These are phyloP conservation scores for Septoria linicola DNA, from an alignment of 2,329 filamentous ascomycete species.

Conservation along the genomic window DNA sequence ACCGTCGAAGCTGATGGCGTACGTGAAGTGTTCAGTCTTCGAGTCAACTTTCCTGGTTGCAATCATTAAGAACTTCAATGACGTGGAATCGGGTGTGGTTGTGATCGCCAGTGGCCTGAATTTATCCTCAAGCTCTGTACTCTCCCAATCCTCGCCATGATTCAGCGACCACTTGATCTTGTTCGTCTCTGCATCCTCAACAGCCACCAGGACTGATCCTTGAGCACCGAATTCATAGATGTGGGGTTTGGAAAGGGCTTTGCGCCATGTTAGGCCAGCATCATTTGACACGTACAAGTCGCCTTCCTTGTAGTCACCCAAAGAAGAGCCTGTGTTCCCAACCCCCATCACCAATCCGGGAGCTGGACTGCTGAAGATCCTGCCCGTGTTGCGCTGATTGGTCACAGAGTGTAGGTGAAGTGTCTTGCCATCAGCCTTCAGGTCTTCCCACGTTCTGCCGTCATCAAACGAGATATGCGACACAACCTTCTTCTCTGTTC, in stretches of 20 bases:
- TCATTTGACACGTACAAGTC: slow-evolving; percentile 87
- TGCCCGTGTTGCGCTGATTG: slow-evolving; percentile 74
- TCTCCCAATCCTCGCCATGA: slow-evolving; percentile 81
- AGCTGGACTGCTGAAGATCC: slow-evolving; percentile 89
- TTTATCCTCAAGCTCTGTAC: slow-evolving; percentile 66
- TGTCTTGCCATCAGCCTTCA: slow-evolving; percentile 65
- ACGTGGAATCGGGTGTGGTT: slow-evolving; percentile 89
- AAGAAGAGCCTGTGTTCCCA: slow-evolving; percentile 77
- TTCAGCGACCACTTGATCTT: slow-evolving; percentile 78
- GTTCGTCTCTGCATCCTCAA: slow-evolving; percentile 67
- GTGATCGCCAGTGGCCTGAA: slow-evolving; percentile 73
- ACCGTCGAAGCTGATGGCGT: slow-evolving; percentile 79
- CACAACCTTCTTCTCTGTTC: slow-evolving; percentile 62
- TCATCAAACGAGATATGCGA: slow-evolving; percentile 94
- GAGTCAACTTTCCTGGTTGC: slow-evolving; percentile 58
- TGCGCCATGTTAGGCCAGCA: slow-evolving; percentile 80
- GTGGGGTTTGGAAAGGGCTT: slow-evolving; percentile 74
- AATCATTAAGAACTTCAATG: slow-evolving; percentile 81
- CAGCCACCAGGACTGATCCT: slow-evolving; percentile 81
- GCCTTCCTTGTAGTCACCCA: slow-evolving; percentile 70
- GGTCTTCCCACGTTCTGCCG: slow-evolving; percentile 74
- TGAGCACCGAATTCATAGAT: slow-evolving; percentile 97
- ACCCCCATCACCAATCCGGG: slow-evolving; percentile 92
- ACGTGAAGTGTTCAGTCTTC: slow-evolving; percentile 55
- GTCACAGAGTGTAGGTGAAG: slow-evolving; percentile 94